Evolutionary conservation across 2,329 filamentous ascomycete genomes (phyloP), one percentile per base, ranked within the genome.

Genomic region (Exophiala sp.): DNA sequence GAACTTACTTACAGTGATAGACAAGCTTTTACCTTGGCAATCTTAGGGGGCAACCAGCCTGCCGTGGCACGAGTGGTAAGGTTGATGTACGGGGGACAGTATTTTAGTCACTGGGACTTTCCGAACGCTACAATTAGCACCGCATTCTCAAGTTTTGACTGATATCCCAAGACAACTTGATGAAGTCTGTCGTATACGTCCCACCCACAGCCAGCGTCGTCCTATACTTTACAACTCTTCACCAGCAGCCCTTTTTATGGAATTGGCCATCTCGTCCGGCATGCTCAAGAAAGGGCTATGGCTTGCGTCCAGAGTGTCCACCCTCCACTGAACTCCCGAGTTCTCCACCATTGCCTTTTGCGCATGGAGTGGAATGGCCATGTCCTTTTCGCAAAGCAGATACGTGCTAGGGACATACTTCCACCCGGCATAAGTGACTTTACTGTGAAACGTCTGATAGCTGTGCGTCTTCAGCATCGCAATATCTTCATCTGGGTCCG

Each of bases 261-360:
- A 65, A 11, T 56, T 62, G 3, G 67, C 71, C 47, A 69, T 62
- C 44, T 65, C 65, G 42, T 65, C 66, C 0, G 71, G 68, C 62
- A 63, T 68, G 33, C 68, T 72, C 59, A 75, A 53, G 57, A 74
- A 76, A 14, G 72, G 73, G 58, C 69, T 72, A 60, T 76, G 73
- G 1, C 69, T 67, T 11, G 59, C 62, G 52, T 70, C 65, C 3
- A 69, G 47, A 16, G 65, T 68, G 48, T 66, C 66, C 3, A 68
- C 64, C 35, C 64, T 63, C 14, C 70, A 58, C 1, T 67, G 61
- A 0, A 55, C 68, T 0, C 68, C 68, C 24, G 67, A 64, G 12
- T 52, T 63, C 5, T 61, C 63, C 10, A 69, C 64, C 69, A 75
- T 71, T 10, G 60, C 63, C 57, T 71, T 65, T 60, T 76, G 72